phyloP scores from a whole-genome alignment of 2,329 filamentous ascomycete genomes.

The Curvularia lunata region DNA sequence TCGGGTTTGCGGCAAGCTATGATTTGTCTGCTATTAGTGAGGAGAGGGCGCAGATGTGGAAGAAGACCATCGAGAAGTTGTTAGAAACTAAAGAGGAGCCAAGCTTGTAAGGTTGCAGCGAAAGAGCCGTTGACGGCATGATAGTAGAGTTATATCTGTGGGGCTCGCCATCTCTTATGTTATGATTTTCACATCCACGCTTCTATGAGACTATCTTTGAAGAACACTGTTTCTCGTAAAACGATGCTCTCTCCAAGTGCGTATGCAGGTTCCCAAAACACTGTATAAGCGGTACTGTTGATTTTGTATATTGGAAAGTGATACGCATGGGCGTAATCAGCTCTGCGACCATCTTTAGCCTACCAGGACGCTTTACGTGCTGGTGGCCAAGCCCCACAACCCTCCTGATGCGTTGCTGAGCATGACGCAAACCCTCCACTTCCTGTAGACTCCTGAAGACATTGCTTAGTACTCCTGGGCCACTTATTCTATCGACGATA shows the following conservation, averaged over 20 bases:
- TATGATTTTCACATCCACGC: background rate
- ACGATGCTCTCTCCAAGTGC: background rate
- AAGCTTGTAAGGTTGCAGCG: conserved; percentile 21
- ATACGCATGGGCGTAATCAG: background rate
- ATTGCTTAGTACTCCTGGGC: background rate
- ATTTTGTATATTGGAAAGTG: conserved; percentile 2
- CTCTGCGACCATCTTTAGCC: background rate
- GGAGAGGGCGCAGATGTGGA: conserved; percentile 41
- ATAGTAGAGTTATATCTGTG: background rate
- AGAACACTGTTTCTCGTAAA: background rate
- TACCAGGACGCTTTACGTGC: background rate
- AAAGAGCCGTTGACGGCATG: background rate
- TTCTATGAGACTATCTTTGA: background rate
- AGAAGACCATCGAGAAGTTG: conserved; percentile 38
- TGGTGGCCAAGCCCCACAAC: background rate
- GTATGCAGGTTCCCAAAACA: background rate
- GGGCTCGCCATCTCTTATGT: background rate
- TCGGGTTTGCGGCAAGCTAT: conserved; percentile 52
- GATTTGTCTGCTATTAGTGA: conserved; percentile 50
- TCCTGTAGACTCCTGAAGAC: background rate
- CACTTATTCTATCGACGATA: background rate
- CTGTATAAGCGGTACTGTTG: background rate
- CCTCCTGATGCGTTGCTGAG: background rate
- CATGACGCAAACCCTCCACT: background rate
- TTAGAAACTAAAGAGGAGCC: conserved; percentile 32